These are phyloP conservation scores for Lachnellula suecica DNA, from an alignment of 2,329 filamentous ascomycete species.

Conservation along the genomic window DNA sequence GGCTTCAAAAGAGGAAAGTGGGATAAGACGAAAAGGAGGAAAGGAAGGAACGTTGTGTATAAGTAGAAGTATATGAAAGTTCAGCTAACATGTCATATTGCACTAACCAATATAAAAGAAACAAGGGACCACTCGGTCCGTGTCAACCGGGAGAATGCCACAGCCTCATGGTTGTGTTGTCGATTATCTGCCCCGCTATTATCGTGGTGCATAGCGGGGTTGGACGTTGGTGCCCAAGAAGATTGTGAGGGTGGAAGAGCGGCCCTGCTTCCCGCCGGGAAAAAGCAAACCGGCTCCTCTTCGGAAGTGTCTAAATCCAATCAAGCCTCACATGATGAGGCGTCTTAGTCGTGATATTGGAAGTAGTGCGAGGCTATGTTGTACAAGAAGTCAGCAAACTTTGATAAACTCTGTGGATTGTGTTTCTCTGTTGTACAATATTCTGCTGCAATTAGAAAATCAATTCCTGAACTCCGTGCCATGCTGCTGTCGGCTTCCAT, in stretches of 20 bases:
- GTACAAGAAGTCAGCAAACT: background rate
- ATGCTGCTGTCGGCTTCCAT: no score
- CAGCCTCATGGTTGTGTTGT: no score
- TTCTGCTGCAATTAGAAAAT: background rate
- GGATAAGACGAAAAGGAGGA: conserved; percentile 1
- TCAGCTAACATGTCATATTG: background rate
- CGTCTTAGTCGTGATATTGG: background rate
- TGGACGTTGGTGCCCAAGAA: background rate
- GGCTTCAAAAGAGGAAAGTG: conserved; percentile 5
- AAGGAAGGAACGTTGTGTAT: background rate
- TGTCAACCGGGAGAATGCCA: conserved; percentile 22
- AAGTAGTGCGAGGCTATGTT: background rate
- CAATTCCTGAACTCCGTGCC: background rate
- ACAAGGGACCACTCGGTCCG: conserved; percentile 22
- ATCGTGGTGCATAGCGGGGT: conserved; percentile 16
- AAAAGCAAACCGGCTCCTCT: conserved; percentile 5
- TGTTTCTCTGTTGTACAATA: background rate
- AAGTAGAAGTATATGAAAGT: background rate
- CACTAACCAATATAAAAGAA: conserved; percentile 1
- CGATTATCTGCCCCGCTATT: conserved; percentile 20
- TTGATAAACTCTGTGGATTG: background rate
- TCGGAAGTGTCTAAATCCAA: background rate
- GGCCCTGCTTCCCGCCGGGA: conserved; percentile 19
- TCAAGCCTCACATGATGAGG: conserved; percentile 2
- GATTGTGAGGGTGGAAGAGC: conserved; percentile 10